Evolutionary conservation across 257 asterid species (phyloP).

Genomic region (Vinca minor): DNA sequence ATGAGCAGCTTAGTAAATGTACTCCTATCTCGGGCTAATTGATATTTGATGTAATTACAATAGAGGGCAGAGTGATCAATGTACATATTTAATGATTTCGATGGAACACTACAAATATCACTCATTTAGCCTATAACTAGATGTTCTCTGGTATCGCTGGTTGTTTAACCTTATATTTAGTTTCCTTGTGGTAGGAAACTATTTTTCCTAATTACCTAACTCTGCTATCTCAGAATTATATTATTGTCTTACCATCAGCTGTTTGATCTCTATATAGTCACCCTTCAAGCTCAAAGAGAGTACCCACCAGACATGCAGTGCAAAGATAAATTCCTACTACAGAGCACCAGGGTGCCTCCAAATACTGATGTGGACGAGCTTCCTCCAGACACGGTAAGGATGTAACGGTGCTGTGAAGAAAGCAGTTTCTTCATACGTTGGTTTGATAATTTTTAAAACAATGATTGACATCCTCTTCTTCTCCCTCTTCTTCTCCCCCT

Average conservation of each 20-base stretch:
- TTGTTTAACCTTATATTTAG: not conserved
- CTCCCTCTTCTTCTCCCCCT: not conserved
- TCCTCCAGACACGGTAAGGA: slow-evolving; percentile 53
- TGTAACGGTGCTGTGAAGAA: not conserved
- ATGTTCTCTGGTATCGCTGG: not conserved
- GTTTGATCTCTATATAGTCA: slow-evolving; percentile 33
- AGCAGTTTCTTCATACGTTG: not conserved
- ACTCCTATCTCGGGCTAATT: too few relatives aligned
- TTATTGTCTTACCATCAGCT: slow-evolving; percentile 3
- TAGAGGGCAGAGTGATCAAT: not conserved
- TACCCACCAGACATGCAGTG: slow-evolving; percentile 73
- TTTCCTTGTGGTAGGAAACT: too few relatives aligned
- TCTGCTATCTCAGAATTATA: slow-evolving; percentile 2
- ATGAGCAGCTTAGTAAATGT: not conserved
- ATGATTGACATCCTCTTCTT: not conserved
- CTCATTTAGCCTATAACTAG: not conserved
- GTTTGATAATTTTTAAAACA: slow-evolving; percentile 5
- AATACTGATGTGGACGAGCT: slow-evolving; percentile 52
- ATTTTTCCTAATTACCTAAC: too few relatives aligned
- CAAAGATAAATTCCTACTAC: slow-evolving; percentile 72
- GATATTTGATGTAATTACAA: not conserved
- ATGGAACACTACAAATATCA: not conserved
- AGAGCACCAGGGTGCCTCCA: slow-evolving; percentile 48
- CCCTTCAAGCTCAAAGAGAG: slow-evolving; percentile 78
- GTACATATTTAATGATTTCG: too few relatives aligned